These are phyloP conservation scores for Trichophyton benhamiae DNA, from an alignment of 2,329 filamentous ascomycete species.

Conservation along the genomic window DNA sequence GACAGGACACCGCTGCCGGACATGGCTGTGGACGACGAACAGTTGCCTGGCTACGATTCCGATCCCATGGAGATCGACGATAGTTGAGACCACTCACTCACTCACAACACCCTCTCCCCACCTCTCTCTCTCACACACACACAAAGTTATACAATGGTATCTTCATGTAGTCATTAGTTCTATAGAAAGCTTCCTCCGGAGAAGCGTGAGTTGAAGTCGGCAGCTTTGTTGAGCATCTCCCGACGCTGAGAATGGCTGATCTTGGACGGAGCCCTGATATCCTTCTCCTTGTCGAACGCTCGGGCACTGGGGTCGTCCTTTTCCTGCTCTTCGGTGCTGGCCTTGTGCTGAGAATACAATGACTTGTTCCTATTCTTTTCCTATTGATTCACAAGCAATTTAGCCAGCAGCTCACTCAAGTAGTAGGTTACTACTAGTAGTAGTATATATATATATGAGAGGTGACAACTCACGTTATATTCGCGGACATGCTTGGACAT, in stretches of 20 bases:
- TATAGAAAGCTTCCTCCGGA: slow-evolving; percentile 53
- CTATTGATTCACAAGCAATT: slow-evolving; percentile 1
- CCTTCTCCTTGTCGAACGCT: slow-evolving; percentile 83
- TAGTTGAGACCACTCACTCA: not conserved
- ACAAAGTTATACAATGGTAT: not conserved
- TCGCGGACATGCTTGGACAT: slow-evolving; percentile 12
- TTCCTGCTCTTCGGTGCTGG: slow-evolving; percentile 37
- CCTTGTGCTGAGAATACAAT: slow-evolving; percentile 13
- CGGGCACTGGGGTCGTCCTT: slow-evolving; percentile 84
- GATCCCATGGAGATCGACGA: slow-evolving; percentile 24
- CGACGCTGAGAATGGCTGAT: slow-evolving; percentile 61
- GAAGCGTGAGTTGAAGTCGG: slow-evolving; percentile 69
- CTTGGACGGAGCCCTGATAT: slow-evolving; percentile 66
- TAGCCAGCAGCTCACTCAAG: not conserved
- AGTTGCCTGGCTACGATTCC: slow-evolving; percentile 8
- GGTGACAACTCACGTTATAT: slow-evolving; percentile 14
- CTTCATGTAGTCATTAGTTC: not conserved
- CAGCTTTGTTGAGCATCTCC: slow-evolving; percentile 62
- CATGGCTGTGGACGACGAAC: not conserved
- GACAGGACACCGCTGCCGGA: not conserved
- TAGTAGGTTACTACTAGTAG: not conserved
- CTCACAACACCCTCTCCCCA: not conserved
- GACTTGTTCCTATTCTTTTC: slow-evolving; percentile 13
- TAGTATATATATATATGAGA: not conserved
- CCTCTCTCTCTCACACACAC: too few species aligned